A percentile compares a stretch with the other conserved stretches of the same genome.
These are phyloP conservation scores for Exophiala calicioides DNA, from an alignment of 2,329 filamentous ascomycete genomes.

Conservation along the genomic window DNA sequence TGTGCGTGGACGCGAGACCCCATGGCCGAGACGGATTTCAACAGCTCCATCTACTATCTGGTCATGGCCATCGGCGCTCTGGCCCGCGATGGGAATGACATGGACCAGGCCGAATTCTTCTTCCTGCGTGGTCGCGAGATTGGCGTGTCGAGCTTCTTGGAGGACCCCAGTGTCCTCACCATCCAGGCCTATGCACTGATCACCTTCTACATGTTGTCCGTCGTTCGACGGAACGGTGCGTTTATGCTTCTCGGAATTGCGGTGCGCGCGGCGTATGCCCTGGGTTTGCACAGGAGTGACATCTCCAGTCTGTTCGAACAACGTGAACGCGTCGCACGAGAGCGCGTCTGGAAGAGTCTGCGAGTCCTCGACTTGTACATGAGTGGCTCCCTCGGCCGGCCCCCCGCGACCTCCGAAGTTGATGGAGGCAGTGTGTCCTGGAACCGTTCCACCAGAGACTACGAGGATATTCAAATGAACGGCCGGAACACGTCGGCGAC, in stretches of 20 bases:
- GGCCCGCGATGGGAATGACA: constrained; percentile 39
- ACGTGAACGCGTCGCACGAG: constrained; percentile 44
- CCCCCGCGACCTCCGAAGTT: constrained; percentile 55
- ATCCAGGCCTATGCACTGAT: constrained; percentile 55
- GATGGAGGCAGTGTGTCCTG: constrained; percentile 38
- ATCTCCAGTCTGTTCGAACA: constrained; percentile 53
- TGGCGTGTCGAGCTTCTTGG: constrained; percentile 49
- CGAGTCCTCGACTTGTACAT: constrained; percentile 55
- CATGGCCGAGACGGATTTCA: constrained; percentile 38
- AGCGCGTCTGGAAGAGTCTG: constrained; percentile 56
- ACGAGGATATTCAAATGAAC: constrained; percentile 44
- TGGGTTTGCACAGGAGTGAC: constrained; percentile 55
- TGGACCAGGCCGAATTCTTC: constrained; percentile 48
- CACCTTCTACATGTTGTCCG: constrained; percentile 55
- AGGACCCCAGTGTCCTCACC: constrained; percentile 52
- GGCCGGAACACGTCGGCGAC: constrained; percentile 47
- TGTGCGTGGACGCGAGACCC: constrained; percentile 42
- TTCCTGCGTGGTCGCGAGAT: constrained; percentile 49
- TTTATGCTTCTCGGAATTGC: constrained; percentile 56
- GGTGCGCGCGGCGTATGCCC: constrained; percentile 54
- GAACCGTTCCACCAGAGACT: constrained; percentile 33
- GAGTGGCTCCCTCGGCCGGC: constrained; percentile 54
- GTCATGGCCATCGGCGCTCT: constrained; percentile 52
- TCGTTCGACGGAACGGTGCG: constrained; percentile 54
- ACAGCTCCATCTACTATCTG: constrained; percentile 52